phyloP scores from a whole-genome alignment of 352 stramenopile genomes.

The Phytophthora tentaculata region DNA sequence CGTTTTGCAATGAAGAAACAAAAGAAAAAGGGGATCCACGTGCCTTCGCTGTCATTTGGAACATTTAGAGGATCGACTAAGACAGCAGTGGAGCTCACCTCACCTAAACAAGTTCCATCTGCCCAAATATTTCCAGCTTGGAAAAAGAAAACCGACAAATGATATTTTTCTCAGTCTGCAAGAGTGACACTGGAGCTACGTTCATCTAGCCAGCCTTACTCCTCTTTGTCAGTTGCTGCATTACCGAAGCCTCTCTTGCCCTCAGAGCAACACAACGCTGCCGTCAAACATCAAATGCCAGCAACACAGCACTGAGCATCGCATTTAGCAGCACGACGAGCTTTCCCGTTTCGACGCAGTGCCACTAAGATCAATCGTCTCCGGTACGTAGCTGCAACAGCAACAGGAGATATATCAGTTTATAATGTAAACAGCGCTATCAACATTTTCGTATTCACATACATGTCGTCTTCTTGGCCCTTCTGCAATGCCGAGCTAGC shows the following conservation, averaged over 20 bases:
- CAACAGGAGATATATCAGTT: constrained; percentile 1
- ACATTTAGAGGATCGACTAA: constrained; percentile 28
- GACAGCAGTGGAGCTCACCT: constrained; percentile 23
- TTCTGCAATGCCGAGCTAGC: constrained; percentile 90
- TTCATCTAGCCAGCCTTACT: constrained; percentile 23
- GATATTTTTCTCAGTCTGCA: constrained; percentile 19
- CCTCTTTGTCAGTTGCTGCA: constrained; percentile 6
- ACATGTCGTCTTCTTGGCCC: constrained; percentile 89
- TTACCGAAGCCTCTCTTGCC: neutral
- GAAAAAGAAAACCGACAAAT: constrained; percentile 31
- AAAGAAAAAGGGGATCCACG: constrained; percentile 26
- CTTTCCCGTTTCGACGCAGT: constrained; percentile 71
- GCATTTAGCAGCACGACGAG: constrained; percentile 73
- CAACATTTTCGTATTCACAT: constrained; percentile 17
- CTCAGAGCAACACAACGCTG: neutral
- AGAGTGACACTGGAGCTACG: constrained; percentile 13
- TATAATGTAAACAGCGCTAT: neutral
- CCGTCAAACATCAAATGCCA: neutral
- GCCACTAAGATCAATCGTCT: constrained; percentile 87
- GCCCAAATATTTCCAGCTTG: constrained; percentile 15
- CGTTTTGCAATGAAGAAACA: constrained; percentile 34
- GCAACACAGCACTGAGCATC: constrained; percentile 6
- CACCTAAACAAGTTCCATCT: constrained; percentile 3
- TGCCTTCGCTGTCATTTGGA: constrained; percentile 8
- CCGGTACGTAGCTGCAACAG: constrained; percentile 70